A percentile compares a stretch with the other conserved stretches of the same genome.
These are phyloP conservation scores for Ogataea paradorogensis DNA, from an alignment of 805 yeast genomes.

Conservation along the genomic window DNA sequence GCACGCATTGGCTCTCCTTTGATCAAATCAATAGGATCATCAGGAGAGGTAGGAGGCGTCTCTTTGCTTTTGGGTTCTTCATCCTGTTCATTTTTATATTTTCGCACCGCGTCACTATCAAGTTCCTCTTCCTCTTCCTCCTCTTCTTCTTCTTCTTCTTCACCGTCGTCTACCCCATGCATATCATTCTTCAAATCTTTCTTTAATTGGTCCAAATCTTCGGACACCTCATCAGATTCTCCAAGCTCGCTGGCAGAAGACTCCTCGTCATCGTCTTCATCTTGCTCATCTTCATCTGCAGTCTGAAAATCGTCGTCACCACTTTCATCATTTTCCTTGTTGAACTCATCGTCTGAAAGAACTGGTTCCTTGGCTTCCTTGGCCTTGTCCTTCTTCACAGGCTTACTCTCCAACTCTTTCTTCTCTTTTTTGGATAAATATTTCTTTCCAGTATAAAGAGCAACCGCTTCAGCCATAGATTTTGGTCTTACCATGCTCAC, in stretches of 20 bases:
- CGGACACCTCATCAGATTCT: constrained; percentile 15
- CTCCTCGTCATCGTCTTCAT: constrained; percentile 7
- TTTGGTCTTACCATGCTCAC: constrained; percentile 34
- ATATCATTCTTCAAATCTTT: constrained; percentile 30
- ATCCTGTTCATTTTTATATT: constrained; percentile 15
- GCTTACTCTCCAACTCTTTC: constrained; percentile 26
- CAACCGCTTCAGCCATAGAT: constrained; percentile 58
- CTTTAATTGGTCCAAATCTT: constrained; percentile 23
- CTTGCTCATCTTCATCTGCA: constrained; percentile 27
- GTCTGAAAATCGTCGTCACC: constrained; percentile 30
- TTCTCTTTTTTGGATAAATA: constrained; percentile 48
- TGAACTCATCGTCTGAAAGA: constrained; percentile 14
- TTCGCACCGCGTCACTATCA: constrained; percentile 3
- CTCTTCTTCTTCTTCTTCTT: constrained; percentile 5
- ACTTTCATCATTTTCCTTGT: constrained; percentile 24
- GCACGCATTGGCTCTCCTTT: constrained; percentile 19
- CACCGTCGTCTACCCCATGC: constrained; percentile 33
- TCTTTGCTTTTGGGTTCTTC: constrained; percentile 16
- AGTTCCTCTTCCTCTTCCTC: too few species aligned
- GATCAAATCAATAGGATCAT: constrained; percentile 23
- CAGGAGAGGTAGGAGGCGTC: constrained; percentile 38
- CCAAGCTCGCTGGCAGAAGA: constrained; percentile 12
- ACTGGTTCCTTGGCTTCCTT: constrained; percentile 3
- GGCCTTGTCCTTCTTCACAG: constrained; percentile 13
- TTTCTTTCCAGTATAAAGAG: constrained; percentile 53